Conservation (phyloP, 148 eudicot genomes). For the Rheum nobile region DNA sequence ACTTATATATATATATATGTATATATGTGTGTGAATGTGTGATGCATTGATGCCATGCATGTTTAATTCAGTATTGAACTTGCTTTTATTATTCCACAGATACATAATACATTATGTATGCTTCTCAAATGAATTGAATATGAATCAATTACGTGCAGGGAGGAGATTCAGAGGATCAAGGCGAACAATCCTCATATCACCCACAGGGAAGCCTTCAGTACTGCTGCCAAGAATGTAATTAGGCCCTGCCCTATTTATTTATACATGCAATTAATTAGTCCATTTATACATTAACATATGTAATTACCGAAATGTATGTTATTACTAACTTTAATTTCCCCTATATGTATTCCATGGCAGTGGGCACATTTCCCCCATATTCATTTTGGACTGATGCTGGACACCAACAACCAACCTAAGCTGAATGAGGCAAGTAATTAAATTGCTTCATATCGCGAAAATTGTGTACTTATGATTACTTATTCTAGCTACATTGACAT, state of each 20-base stretch:
- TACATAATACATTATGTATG: background rate
- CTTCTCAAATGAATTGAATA: too few species aligned
- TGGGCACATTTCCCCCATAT: conserved; percentile 14
- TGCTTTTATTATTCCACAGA: too few species aligned
- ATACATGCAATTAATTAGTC: too few species aligned
- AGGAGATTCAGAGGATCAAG: conserved; percentile 12
- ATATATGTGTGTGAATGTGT: too few species aligned
- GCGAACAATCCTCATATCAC: conserved; percentile 7
- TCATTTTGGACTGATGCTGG: conserved; percentile 13
- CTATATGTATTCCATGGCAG: background rate
- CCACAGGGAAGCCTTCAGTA: conserved; percentile 10
- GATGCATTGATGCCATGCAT: background rate
- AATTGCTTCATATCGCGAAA: background rate
- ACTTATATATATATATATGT: too few species aligned
- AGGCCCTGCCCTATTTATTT: background rate
- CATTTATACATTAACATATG: background rate
- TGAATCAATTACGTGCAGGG: background rate
- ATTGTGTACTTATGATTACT: background rate
- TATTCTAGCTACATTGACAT: too few species aligned
- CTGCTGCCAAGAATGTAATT: conserved; percentile 10
- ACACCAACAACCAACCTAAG: conserved; percentile 10
- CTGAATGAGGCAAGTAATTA: conserved; percentile 1
- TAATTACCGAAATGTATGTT: background rate
- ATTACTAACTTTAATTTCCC: too few species aligned
- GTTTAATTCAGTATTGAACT: too few species aligned